Evolutionary conservation across 129 eudicot genomes (phyloP), one percentile per base, ranked within the genome.

Genomic region (Artemisia tridentata): DNA sequence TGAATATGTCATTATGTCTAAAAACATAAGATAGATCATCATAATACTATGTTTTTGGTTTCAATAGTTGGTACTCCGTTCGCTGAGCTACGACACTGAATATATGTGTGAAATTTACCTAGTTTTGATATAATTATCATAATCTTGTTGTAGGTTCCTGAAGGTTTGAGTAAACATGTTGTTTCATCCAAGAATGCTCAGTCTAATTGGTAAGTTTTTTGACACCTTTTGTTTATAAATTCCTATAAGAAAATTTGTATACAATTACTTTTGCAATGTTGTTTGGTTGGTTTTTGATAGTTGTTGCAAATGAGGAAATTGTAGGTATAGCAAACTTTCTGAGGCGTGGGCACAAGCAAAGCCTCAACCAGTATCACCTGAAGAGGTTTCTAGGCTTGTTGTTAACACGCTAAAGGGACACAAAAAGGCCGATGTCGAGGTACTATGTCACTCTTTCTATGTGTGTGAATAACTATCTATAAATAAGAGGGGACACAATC

Each of bases 171-270:
- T 63, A 83, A 89, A 79, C 96, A 92, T 76, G 98, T 92, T 21
- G 92, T 86, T 65, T 92, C 98, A 16, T 89, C 98, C 60, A 86
- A 83, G 83, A 92, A 92, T 72, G 96, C 98, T 68, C 98, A 92
- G 80, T 73, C 86, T 10, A 92, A 92, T 80, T 92, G 98, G 98
- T 92, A 86, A 67, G 5, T 13, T 56, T 27, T 46, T 12, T 5
- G 43, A 56, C 57, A 52, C 23, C 58, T 69, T 41, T 59, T 48
- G 14, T 45, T 21, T 69, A 23, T 5, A 6, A 14, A 31, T 53
- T 11, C 29, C 29, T 2, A 18, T 34, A 1, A 38, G 9, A 38
- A 6, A 38, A 7, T 38, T 38, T 6, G 19, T 57, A 56, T 47
- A 57, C 27, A 4, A 17, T 47, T 60, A 76, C 60, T 68, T 9